Evolutionary conservation across 441 rosid species (phyloP), one percentile per base, ranked within the genome.

Genomic region (Bruguiera hainesii): DNA sequence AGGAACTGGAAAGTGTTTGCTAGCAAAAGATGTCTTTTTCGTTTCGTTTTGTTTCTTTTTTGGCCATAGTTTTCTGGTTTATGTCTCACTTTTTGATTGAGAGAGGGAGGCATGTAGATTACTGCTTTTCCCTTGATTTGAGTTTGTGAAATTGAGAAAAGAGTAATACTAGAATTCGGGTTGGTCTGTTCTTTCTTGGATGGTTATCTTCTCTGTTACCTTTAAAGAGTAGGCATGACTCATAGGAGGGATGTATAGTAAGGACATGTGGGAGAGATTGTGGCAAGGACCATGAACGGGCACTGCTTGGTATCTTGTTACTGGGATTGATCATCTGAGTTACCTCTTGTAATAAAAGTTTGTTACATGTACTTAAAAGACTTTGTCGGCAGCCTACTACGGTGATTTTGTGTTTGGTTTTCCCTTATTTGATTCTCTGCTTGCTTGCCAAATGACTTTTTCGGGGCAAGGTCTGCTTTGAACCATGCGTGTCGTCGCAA

Each of bases 71-170:
- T 42, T 11, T 11, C 16, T 42, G 1, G 1, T 42, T 42, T 42
- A 13, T 21, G 50, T 65, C 71, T 76, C 26, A 61, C 59, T 69
- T 77, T 86, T 85, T 77, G 73, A 79, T 73, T 73, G 77, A 68
- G 77, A 72, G 82, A 75, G 83, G 75, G 70, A 82, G 78, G 75
- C 73, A 42, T 84, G 86, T 85, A 85, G 88, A 78, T 70, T 63
- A 64, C 65, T 71, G 76, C 31, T 71, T 72, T 64, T 35, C 46
- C 60, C 71, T 68, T 61, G 35, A 56, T 66, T 42, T 59, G 77
- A 71, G 74, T 62, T 71, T 75, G 80, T 80, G 84, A 77, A 74
- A 71, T 75, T 78, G 26, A 39, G 19, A 21, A 61, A 71, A 62
- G 56, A 5, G 35, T 61, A 25, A 61, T 55, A 29, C 67, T 73